Base-by-base conservation (phyloP, 1,284 basidiomycete species). In the Anthracocystis setariae region DNA sequence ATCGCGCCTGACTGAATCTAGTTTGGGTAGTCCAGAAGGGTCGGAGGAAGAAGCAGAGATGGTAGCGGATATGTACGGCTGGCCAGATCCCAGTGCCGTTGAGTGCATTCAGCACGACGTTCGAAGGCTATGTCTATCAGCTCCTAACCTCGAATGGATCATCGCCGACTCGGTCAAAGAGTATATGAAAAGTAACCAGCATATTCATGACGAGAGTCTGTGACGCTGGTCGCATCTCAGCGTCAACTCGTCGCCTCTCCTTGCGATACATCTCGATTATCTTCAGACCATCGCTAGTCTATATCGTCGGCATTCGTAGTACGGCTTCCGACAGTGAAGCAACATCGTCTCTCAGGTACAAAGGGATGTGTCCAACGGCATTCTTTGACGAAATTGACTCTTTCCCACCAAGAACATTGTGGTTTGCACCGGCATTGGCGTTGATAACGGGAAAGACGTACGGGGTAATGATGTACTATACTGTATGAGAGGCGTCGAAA, bases 41-140 rank as follows among this genome's bases (percentile, higher is more conserved):
- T 29, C 32, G 13, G 39, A 43, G 10, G 49, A 43, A 23, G 37
- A 49, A 20, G 37, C 24, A 12, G 18, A 48, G 20, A 23, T 9
- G 12, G 20, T 9, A 42, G 40, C 7, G 13, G 61, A 48, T 3
- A 13, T 56, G 15, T 27, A 35, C 7, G 58, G 57, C 33, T 67
- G 64, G 64, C 64, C 64, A 5, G 23, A 40, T 15, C 35, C 52
- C 10, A 67, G 64, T 20, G 64, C 64, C 3, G 49, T 67, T 33
- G 57, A 53, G 29, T 56, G 53, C 32, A 61, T 67, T 12, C 45
- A 25, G 8, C 49, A 57, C 21, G 59, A 62, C 18, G 54, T 62
- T n/a, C 27, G 46, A 38, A 33, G 43, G 23, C 59, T 63, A 17
- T 69, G 66, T 18, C 51, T 69, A 12, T 35, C 40, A 2, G 40